These are phyloP conservation scores for Sedum album DNA, from an alignment of 164 flowering plant genomes.

Conservation along the genomic window DNA sequence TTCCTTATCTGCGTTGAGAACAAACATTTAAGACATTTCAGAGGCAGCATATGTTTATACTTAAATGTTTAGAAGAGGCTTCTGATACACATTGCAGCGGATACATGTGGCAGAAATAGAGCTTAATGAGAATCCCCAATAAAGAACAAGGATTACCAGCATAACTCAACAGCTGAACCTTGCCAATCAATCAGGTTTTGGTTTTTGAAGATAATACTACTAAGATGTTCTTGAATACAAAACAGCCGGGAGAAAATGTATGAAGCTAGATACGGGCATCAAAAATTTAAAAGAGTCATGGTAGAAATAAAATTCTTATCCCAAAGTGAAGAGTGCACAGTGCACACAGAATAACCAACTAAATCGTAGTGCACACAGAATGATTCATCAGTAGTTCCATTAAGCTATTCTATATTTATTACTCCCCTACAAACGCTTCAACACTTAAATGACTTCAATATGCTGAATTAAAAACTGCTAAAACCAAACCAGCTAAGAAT, in stretches of 20 bases:
- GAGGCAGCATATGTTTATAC: background rate
- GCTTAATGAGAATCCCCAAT: background rate
- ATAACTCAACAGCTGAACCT: background rate
- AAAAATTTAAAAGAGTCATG: background rate
- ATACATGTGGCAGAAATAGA: background rate
- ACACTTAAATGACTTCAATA: too few species aligned
- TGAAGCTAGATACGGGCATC: background rate
- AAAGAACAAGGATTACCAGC: background rate
- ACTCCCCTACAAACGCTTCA: too few species aligned
- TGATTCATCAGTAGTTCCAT: background rate
- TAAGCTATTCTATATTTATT: too few species aligned
- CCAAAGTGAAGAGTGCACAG: background rate
- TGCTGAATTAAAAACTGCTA: too few species aligned
- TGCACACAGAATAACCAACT: background rate
- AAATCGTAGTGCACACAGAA: background rate
- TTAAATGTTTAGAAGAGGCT: background rate
- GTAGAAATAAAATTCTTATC: background rate
- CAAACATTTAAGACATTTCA: background rate
- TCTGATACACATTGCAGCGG: background rate
- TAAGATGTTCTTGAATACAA: background rate
- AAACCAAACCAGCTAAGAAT: too few species aligned
- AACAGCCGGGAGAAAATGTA: background rate
- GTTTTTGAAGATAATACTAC: background rate
- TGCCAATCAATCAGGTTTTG: background rate
- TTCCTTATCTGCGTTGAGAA: constrained; percentile 33